Evolutionary conservation across 2,329 filamentous ascomycete species (phyloP).

Genomic region (Scedosporium aurantiacum): DNA sequence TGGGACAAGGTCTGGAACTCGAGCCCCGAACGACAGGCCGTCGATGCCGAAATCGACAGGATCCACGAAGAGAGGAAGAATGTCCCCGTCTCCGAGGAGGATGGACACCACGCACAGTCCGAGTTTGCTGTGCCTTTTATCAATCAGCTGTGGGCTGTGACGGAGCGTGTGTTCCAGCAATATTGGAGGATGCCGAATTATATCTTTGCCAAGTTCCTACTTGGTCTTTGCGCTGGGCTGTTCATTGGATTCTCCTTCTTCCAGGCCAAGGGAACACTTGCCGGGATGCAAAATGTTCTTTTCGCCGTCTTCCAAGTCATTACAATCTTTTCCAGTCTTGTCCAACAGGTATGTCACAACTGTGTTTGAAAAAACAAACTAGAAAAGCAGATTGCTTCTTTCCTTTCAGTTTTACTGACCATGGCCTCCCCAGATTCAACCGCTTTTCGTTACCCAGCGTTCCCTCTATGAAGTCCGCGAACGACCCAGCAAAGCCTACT

Average conservation of each 20-base stretch:
- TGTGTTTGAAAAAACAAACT: too few relatives aligned
- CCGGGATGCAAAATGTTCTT: constrained; percentile 65
- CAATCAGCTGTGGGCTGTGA: constrained; percentile 54
- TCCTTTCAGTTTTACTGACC: constrained; percentile 14
- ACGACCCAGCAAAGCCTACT: constrained; percentile 62
- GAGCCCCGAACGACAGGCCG: constrained; percentile 36
- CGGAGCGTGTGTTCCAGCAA: constrained; percentile 62
- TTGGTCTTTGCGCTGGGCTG: constrained; percentile 48
- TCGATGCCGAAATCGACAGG: constrained; percentile 51
- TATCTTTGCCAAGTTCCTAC: constrained; percentile 59
- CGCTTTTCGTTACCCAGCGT: constrained; percentile 63
- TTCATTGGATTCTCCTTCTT: constrained; percentile 72
- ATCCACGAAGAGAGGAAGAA: constrained; percentile 41
- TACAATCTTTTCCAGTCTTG: constrained; percentile 61
- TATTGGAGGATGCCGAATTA: constrained; percentile 76
- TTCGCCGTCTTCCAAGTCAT: constrained; percentile 67
- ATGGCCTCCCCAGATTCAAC: constrained; percentile 47
- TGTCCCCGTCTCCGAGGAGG: constrained; percentile 10
- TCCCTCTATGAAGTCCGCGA: constrained; percentile 69
- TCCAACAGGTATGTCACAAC: constrained; percentile 39
- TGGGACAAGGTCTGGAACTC: constrained; percentile 59
- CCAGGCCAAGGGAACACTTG: constrained; percentile 38
- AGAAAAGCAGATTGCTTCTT: constrained; percentile 18
- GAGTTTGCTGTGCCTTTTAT: constrained; percentile 72
- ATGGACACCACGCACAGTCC: constrained; percentile 24